Percentiles rank a stretch among this genome's conserved stretches.
Evolutionary conservation across 164 flowering plant genomes (phyloP).

Genomic region (Sedum album): DNA sequence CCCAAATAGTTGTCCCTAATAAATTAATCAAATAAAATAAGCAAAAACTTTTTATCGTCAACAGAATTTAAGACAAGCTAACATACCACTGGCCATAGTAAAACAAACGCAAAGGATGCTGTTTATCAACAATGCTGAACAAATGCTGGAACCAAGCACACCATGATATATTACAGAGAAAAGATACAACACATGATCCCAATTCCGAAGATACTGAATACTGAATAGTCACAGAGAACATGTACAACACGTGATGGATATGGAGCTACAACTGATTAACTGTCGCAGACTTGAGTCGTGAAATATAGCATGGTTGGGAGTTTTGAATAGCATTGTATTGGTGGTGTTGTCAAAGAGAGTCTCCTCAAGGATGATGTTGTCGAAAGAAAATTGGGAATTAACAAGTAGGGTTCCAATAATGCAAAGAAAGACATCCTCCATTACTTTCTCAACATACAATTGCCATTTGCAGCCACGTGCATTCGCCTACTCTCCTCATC

Average conservation of each 20-base stretch:
- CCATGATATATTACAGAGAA: too few relatives aligned
- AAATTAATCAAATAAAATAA: too few relatives aligned
- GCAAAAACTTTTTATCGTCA: too few relatives aligned
- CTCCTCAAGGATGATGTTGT: neutral
- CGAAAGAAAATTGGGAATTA: neutral
- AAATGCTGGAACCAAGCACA: too few relatives aligned
- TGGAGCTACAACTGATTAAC: neutral
- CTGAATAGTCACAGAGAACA: neutral
- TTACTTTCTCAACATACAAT: constrained; percentile 38
- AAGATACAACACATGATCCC: too few relatives aligned
- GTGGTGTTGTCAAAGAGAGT: neutral
- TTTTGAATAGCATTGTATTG: neutral
- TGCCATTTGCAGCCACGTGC: constrained; percentile 35
- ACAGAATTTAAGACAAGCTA: too few relatives aligned
- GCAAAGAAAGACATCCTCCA: constrained; percentile 23
- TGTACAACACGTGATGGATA: neutral
- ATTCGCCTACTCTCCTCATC: constrained; percentile 42
- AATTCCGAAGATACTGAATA: too few relatives aligned
- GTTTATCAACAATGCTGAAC: too few relatives aligned
- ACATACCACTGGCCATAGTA: too few relatives aligned
- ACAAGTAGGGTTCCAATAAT: neutral
- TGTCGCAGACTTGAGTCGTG: neutral
- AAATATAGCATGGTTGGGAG: neutral
- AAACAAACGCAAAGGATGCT: too few relatives aligned
- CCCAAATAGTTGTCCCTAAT: too few relatives aligned